phyloP scores from a whole-genome alignment of 75 land plant genomes.

The Picea sitchensis region DNA sequence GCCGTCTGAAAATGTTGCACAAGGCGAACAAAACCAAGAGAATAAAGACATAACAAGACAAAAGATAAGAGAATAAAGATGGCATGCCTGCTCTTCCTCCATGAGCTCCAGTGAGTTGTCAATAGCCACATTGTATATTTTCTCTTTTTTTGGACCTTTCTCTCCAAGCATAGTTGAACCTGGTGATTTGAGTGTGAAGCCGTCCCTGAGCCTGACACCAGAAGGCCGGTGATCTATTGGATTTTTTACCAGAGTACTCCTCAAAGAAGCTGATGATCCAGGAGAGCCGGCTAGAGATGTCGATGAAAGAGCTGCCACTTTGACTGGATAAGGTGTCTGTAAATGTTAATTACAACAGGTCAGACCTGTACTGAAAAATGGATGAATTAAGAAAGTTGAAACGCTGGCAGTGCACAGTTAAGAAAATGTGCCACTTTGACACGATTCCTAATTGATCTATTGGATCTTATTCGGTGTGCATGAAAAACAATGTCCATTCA shows the following conservation, averaged over 20 bases:
- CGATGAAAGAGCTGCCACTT: constrained; percentile 18
- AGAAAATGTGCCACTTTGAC: neutral
- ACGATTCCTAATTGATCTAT: neutral
- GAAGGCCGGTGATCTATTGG: constrained; percentile 37
- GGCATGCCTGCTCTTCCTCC: constrained; percentile 50
- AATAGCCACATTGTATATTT: constrained; percentile 29
- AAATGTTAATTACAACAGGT: constrained; percentile 1
- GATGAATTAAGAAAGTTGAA: constrained; percentile 2
- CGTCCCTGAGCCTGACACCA: constrained; percentile 37
- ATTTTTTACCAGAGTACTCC: constrained; percentile 30
- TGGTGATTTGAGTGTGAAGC: constrained; percentile 52
- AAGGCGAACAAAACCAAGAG: neutral
- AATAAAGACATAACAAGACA: neutral
- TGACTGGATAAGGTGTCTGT: constrained; percentile 40
- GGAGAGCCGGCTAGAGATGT: constrained; percentile 31
- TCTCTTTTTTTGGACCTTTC: constrained; percentile 37
- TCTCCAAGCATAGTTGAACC: constrained; percentile 54
- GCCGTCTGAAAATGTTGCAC: neutral
- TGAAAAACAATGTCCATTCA: neutral
- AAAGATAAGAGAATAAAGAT: neutral
- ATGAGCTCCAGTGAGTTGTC: constrained; percentile 44
- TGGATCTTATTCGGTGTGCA: neutral
- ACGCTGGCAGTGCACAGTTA: neutral
- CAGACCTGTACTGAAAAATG: neutral
- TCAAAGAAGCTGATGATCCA: constrained; percentile 37